A percentile compares a stretch with the other conserved stretches of the same genome.
Evolutionary conservation across 352 stramenopile species (phyloP).

Genomic region (Blastocystis sp.): DNA sequence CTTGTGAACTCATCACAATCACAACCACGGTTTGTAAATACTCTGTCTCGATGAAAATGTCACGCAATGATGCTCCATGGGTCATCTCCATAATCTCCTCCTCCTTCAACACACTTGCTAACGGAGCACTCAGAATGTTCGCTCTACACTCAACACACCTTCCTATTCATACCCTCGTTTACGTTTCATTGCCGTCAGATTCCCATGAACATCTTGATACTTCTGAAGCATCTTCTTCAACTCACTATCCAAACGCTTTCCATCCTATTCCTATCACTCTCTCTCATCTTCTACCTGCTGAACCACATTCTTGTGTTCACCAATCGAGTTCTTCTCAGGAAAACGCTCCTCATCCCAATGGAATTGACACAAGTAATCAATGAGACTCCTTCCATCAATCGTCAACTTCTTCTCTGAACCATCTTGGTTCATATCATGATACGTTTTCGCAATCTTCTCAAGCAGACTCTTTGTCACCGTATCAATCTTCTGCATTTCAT

Average conservation of each 20-base stretch:
- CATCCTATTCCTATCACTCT: background rate
- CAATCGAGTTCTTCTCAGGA: background rate
- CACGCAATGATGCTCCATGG: background rate
- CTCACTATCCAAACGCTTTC: background rate
- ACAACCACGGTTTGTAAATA: constrained; percentile 17
- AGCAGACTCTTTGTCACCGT: background rate
- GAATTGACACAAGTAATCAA: background rate
- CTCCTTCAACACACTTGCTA: background rate
- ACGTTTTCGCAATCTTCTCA: constrained; percentile 31
- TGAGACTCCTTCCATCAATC: background rate
- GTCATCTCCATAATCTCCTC: constrained; percentile 23
- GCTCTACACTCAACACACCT: background rate
- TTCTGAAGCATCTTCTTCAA: constrained; percentile 28
- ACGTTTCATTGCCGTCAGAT: background rate
- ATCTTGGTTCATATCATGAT: constrained; percentile 5
- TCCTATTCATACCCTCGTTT: background rate
- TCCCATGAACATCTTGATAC: constrained; percentile 24
- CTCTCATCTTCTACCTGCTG: background rate
- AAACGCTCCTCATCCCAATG: background rate
- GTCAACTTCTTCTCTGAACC: background rate
- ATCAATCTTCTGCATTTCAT: constrained; percentile 16
- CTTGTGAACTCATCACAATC: background rate
- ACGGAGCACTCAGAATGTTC: background rate
- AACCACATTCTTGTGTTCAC: constrained; percentile 6
- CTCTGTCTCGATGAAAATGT: background rate